Evolutionary conservation across 192 early-diverging fungal species (phyloP), one percentile per base, ranked within the genome.

Genomic region (Diversispora eburnea): DNA sequence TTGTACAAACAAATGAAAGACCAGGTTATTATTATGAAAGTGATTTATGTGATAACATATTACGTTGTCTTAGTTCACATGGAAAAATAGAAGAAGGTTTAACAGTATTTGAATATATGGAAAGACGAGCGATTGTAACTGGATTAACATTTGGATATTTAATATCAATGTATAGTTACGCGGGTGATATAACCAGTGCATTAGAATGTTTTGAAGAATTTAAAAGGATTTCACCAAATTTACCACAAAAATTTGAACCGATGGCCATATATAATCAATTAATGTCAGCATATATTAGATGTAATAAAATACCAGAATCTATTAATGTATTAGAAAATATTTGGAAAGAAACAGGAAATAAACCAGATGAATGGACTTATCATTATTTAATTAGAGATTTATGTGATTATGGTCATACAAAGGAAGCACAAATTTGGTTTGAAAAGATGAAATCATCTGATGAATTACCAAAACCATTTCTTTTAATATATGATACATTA

Each of bases 191-290:
- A 39, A 22, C 39, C 62, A 73, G 60, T 54, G 45, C 58, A 15
- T 52, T 49, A 22, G 59, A 61, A 63, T 73, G 72, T 52, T 54
- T 63, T 43, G 17, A 64, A 45, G 56, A 73, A 63, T 73, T 51
- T 55, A 17, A 64, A 41, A 9, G 15, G 0, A 10, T 63, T 8
- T 6, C 10, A 5, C 33, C 20, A 52, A 20, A 39, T 56, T 52
- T 63, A 39, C 43, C 48, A n/a, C 13, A 55, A 54, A 57, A 46
- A 59, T 46, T 25, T 13, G 60, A 73, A 39, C 58, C 58, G 8
- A 33, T 56, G 13, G 12, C 12, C 52, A 33, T 73, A 41, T 73
- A 73, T 45, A 41, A 64, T 63, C 33, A 49, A 39, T n/a, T 73
- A 5, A 63, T 73, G 41, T 49, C 42, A n/a, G 72, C 72, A 22